Percentiles rank a stretch among this genome's conserved stretches.
Evolutionary conservation across 306 rosid species (phyloP).

Genomic region (Arachis stenosperma): DNA sequence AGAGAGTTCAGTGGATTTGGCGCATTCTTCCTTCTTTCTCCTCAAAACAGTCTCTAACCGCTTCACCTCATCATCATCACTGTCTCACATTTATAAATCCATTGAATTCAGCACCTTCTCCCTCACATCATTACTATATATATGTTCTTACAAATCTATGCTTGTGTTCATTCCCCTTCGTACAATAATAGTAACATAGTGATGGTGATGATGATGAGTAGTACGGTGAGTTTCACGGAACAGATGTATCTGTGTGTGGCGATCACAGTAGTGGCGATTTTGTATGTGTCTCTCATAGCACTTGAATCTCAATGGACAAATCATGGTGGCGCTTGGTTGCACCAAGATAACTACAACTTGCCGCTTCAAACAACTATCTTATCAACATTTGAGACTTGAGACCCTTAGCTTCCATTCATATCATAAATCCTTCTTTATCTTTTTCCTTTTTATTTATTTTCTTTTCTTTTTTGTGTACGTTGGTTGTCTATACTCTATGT

Average conservation of each 20-base stretch:
- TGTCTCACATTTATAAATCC: background rate
- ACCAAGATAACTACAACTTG: conserved; percentile 34
- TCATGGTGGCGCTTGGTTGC: conserved; percentile 29
- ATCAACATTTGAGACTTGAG: too few relatives aligned
- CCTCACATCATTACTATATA: background rate
- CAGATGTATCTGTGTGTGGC: conserved; percentile 32
- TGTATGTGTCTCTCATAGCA: conserved; percentile 36
- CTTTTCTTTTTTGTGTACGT: background rate
- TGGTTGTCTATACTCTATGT: background rate
- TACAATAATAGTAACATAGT: background rate
- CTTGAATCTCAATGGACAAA: conserved; percentile 47
- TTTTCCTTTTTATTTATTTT: background rate
- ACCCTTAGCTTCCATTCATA: too few relatives aligned
- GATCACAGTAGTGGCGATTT: conserved; percentile 24
- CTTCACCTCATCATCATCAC: background rate
- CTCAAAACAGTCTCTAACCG: background rate
- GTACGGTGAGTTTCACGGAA: conserved; percentile 1
- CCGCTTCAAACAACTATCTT: background rate
- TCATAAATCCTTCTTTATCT: background rate
- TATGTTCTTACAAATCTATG: background rate
- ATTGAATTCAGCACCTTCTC: background rate
- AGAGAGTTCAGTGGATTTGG: conserved; percentile 2
- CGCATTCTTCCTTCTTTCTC: background rate
- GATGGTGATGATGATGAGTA: background rate
- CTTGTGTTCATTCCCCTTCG: background rate